Conservation (phyloP, 495 filamentous ascomycete species). For the Tuber borchii region DNA sequence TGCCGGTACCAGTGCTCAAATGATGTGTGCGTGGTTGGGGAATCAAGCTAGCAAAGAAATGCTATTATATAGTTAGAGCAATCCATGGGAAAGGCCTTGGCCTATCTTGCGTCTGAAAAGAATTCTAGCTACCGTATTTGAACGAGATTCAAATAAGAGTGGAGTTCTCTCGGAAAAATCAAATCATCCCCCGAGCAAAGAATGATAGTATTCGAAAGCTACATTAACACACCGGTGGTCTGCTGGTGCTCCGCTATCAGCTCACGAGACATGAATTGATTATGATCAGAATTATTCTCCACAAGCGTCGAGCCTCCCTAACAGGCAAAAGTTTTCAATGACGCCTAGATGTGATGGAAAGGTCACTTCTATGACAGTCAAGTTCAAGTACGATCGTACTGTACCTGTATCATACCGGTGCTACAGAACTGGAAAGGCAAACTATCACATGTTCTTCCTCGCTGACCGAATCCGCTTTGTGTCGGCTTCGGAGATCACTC, state of each 20-base stretch:
- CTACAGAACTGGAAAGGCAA: conserved; percentile 7
- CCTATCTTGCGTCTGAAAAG: neutral
- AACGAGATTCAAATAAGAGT: neutral
- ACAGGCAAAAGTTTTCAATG: neutral
- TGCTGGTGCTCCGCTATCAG: neutral
- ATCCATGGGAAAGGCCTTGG: neutral
- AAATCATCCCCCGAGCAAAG: neutral
- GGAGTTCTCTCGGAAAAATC: neutral
- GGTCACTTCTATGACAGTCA: too few relatives aligned
- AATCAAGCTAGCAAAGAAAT: too few relatives aligned
- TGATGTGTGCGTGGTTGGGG: too few relatives aligned
- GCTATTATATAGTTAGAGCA: too few relatives aligned
- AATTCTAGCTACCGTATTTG: neutral
- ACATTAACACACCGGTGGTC: neutral
- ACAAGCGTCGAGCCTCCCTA: neutral
- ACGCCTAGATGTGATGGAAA: too few relatives aligned
- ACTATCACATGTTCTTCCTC: conserved; percentile 20
- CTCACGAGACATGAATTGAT: neutral
- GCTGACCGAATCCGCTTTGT: conserved; percentile 17
- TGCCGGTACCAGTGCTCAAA: too few relatives aligned
- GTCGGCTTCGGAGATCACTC: conserved; percentile 23
- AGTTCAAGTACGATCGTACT: too few relatives aligned
- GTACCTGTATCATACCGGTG: too few relatives aligned
- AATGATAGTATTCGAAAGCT: neutral
- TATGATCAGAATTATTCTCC: neutral